These are phyloP conservation scores for Yamadazyma siamensis DNA, from an alignment of 1,139 yeast genomes.

Conservation along the genomic window DNA sequence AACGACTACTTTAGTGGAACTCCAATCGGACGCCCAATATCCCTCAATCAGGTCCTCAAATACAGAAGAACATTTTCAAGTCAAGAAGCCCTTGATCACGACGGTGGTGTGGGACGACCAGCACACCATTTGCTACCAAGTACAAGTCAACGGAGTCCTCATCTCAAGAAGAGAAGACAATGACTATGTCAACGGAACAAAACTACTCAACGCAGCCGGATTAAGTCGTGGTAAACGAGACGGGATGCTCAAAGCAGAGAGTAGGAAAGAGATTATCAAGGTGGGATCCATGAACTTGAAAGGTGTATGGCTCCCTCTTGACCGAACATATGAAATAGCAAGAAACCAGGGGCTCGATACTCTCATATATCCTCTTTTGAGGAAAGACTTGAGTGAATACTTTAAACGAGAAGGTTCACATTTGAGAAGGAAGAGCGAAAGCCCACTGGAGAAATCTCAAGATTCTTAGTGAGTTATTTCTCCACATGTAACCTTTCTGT, in stretches of 20 bases:
- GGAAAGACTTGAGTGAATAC: slow-evolving; percentile 37
- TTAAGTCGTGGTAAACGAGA: slow-evolving; percentile 97
- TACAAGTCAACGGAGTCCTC: slow-evolving; percentile 40
- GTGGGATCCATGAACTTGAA: slow-evolving; percentile 54
- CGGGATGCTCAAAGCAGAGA: slow-evolving; percentile 65
- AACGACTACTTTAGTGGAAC: too few species aligned
- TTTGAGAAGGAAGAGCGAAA: slow-evolving; percentile 18
- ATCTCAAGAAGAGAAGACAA: slow-evolving; percentile 53
- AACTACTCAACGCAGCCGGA: slow-evolving; percentile 82
- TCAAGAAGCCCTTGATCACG: slow-evolving; percentile 38
- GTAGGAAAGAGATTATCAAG: slow-evolving; percentile 42
- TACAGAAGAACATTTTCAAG: slow-evolving; percentile 11
- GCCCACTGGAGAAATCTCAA: too few species aligned
- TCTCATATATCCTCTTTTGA: slow-evolving; percentile 44
- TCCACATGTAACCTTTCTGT: background rate
- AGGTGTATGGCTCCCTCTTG: slow-evolving; percentile 58
- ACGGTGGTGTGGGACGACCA: slow-evolving; percentile 52
- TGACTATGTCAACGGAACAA: slow-evolving; percentile 53
- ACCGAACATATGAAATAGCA: slow-evolving; percentile 50
- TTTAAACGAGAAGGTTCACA: slow-evolving; percentile 27
- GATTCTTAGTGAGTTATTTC: too few species aligned
- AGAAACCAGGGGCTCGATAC: slow-evolving; percentile 43
- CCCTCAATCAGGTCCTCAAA: too few species aligned
- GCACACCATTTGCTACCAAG: slow-evolving; percentile 47
- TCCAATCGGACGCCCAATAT: too few species aligned